Conservation (phyloP, 75 land plant genomes). For the Isoetes taiwanensis region DNA sequence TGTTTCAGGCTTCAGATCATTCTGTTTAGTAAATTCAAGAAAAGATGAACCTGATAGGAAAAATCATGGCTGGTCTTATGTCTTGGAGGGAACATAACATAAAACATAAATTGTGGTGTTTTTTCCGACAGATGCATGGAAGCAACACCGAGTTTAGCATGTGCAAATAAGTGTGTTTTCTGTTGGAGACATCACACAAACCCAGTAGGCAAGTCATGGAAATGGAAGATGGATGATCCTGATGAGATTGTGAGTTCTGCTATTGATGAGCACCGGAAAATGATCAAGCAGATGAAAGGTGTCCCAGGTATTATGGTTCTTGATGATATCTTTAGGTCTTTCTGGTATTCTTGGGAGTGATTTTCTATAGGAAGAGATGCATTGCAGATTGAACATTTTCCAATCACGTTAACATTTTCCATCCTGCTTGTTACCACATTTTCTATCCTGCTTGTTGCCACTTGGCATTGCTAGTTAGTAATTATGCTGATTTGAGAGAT, state of each 20-base stretch:
- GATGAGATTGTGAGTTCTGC: constrained; percentile 71
- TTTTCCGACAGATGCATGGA: constrained; percentile 75
- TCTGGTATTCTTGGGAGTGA: too few relatives aligned
- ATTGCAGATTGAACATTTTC: too few relatives aligned
- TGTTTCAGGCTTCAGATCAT: background rate
- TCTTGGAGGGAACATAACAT: background rate
- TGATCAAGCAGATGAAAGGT: constrained; percentile 99
- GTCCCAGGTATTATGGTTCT: constrained; percentile 97
- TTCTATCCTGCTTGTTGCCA: too few relatives aligned
- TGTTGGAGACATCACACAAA: constrained; percentile 99
- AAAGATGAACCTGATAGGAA: background rate
- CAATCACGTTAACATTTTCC: too few relatives aligned
- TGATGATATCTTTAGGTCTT: too few relatives aligned
- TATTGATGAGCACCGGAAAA: constrained; percentile 70
- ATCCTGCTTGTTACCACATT: too few relatives aligned
- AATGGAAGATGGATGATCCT: constrained; percentile 96
- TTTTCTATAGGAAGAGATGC: too few relatives aligned
- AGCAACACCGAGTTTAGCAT: constrained; percentile 89
- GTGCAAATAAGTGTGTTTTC: constrained; percentile 97
- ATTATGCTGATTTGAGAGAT: too few relatives aligned
- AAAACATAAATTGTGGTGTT: background rate
- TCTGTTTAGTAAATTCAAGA: too few relatives aligned
- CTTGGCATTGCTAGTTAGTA: too few relatives aligned
- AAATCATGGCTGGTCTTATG: background rate
- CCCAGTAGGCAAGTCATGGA: constrained; percentile 94